phyloP scores from a whole-genome alignment of 2,329 filamentous ascomycete species.

The Trichoderma simmonsii region DNA sequence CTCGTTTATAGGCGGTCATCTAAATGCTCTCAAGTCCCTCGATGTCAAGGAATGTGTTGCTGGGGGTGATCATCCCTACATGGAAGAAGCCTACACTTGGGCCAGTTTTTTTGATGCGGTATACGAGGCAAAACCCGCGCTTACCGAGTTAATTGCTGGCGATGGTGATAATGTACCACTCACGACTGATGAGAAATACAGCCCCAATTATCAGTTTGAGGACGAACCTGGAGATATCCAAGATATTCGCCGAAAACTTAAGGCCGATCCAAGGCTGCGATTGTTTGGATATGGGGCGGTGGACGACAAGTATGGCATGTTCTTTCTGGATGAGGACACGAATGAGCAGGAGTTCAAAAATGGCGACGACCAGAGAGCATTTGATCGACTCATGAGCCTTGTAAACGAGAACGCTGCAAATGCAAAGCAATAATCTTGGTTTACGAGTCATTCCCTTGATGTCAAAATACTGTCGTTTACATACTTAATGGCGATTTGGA shows the following conservation, averaged over 20 bases:
- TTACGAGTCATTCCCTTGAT: background rate
- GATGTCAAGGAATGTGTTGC: background rate
- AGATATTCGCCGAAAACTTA: background rate
- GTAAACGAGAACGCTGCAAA: background rate
- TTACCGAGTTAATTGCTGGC: background rate
- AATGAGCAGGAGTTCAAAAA: background rate
- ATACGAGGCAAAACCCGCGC: background rate
- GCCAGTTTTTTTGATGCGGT: background rate
- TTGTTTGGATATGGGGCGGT: background rate
- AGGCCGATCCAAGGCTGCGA: background rate
- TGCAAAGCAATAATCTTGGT: background rate
- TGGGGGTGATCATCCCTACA: background rate
- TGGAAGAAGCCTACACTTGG: background rate
- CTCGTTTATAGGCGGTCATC: background rate
- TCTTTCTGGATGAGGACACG: background rate
- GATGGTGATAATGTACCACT: background rate
- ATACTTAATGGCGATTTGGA: background rate
- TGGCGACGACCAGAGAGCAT: background rate
- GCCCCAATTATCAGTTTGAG: background rate
- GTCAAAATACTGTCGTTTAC: background rate
- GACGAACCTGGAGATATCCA: background rate
- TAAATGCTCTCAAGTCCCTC: background rate
- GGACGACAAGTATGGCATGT: background rate
- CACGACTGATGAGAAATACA: background rate
- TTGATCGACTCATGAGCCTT: background rate